These are phyloP conservation scores for Beauveria asiatica DNA, from an alignment of 2,329 filamentous ascomycete species.

Conservation along the genomic window DNA sequence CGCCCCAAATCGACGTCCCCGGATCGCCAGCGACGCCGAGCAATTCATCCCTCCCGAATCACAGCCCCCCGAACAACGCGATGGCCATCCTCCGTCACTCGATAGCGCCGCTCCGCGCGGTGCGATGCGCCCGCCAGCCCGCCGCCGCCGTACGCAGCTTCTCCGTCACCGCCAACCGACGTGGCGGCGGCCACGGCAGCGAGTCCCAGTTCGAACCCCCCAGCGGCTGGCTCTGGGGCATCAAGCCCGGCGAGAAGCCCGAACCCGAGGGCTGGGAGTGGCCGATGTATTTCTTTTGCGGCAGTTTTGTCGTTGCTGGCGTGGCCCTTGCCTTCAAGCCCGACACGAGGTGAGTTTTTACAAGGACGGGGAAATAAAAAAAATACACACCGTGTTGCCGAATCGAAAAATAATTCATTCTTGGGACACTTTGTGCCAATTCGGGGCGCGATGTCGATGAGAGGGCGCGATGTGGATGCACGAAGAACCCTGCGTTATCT, in stretches of 20 bases:
- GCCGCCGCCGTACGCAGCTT: slow-evolving; percentile 28
- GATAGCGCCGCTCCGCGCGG: slow-evolving; percentile 28
- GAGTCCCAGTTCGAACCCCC: slow-evolving; percentile 83
- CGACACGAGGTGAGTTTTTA: slow-evolving; percentile 80
- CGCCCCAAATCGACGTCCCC: slow-evolving; percentile 18
- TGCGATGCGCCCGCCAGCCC: slow-evolving; percentile 29
- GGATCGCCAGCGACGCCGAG: slow-evolving; percentile 13
- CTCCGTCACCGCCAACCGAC: slow-evolving; percentile 35
- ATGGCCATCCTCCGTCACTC: slow-evolving; percentile 31
- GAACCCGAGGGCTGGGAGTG: slow-evolving; percentile 96
- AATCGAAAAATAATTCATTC: background rate
- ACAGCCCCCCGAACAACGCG: background rate
- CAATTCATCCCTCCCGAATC: slow-evolving; percentile 6
- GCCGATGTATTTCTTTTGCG: slow-evolving; percentile 76
- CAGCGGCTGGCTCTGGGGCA: slow-evolving; percentile 83
- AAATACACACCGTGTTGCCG: background rate
- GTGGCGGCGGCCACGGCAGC: slow-evolving; percentile 36
- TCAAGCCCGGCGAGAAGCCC: slow-evolving; percentile 91
- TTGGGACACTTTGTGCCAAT: background rate
- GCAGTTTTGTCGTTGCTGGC: slow-evolving; percentile 61
- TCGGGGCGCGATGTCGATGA: background rate
- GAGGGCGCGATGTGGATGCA: slow-evolving; percentile 12
- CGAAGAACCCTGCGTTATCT: slow-evolving; percentile 16
- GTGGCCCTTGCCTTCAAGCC: slow-evolving; percentile 94
- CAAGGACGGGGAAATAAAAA: too few species aligned